A percentile compares a stretch with the other conserved stretches of the same genome.
Evolutionary conservation across 1,139 yeast genomes (phyloP).

Genomic region (Saccharomyces hybrid): DNA sequence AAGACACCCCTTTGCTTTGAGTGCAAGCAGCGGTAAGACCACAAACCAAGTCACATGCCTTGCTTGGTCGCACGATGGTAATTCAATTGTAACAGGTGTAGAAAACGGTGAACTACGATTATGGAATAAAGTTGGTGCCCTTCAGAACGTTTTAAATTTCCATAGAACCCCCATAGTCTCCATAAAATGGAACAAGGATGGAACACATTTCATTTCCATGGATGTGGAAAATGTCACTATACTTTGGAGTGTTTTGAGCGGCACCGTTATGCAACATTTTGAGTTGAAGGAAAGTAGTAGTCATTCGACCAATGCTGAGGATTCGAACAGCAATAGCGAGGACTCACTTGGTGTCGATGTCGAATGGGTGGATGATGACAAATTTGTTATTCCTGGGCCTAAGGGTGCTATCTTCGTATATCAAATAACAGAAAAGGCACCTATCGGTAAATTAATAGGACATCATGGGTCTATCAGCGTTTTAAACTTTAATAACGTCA

Average conservation of each 20-base stretch:
- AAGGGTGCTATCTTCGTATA: constrained; percentile 51
- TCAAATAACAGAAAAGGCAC: constrained; percentile 44
- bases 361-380: constrained; percentile 66
- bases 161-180: constrained; percentile 49
- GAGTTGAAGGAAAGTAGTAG: constrained; percentile 24
- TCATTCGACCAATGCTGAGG: neutral
- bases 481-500: constrained; percentile 44
- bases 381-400: constrained; percentile 61
- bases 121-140: constrained; percentile 61
- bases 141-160: constrained; percentile 50
- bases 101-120: constrained; percentile 59
- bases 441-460: constrained; percentile 60
- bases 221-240: constrained; percentile 38
- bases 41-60: constrained; percentile 37
- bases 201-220: constrained; percentile 32
- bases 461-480: constrained; percentile 58
- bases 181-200: constrained; percentile 44
- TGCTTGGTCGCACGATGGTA: constrained; percentile 61
- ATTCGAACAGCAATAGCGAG: neutral
- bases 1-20: constrained; percentile 25
- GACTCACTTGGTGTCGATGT: constrained; percentile 43
- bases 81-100: constrained; percentile 48
- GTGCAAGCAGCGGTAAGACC: constrained; percentile 13
- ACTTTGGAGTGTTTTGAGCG: constrained; percentile 49
- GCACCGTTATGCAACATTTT: constrained; percentile 41